Base-by-base conservation (phyloP, 306 rosid species). In the Castanospermum australe region DNA sequence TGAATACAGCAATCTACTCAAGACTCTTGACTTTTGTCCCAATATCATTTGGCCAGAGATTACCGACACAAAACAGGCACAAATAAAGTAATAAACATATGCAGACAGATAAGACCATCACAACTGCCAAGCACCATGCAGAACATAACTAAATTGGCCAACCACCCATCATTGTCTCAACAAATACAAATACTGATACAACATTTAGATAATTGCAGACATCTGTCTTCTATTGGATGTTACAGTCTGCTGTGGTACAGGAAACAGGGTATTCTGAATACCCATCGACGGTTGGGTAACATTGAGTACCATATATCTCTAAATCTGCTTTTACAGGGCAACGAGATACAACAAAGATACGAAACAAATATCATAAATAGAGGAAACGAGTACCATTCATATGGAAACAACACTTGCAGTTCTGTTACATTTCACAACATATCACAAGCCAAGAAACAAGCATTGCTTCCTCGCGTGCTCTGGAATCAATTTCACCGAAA, bases 391-490 rank as follows among this genome's bases (percentile, higher is more conserved):
- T 30, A 17, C 85, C 87, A 80, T 81, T 84, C 85, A 80, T 62
- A 35, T 21, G 25, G 79, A 54, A 71, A 75, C 86, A 83, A 75
- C 84, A 74, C 85, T 77, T 36, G 74, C 39, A 24, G 50, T 33
- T 75, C 57, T 74, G 83, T 76, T 81, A 88, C 82, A 89, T 75
- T 61, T 75, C 86, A 82, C 80, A 52, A 59, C 82, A 86, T 79
- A 72, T 94, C 87, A 81, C 87, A 90, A 71, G 85, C 97, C 96
- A 82, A 84, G 94, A 87, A 92, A 81, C 67, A 94, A 77, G 64
- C 96, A 90, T 82, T 94, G 97, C 97, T 94, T 94, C 90, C 97
- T 88, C 10, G 92, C 94, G 50, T 94, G 98, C 84, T 92, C 97
- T 24, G 98, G 98, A 82, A 94, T 85, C 88, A 94, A 88, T 77